Percentiles rank a stretch among this genome's conserved stretches.
These are phyloP conservation scores for Viola pubescens DNA, from an alignment of 441 rosid species.

Conservation along the genomic window DNA sequence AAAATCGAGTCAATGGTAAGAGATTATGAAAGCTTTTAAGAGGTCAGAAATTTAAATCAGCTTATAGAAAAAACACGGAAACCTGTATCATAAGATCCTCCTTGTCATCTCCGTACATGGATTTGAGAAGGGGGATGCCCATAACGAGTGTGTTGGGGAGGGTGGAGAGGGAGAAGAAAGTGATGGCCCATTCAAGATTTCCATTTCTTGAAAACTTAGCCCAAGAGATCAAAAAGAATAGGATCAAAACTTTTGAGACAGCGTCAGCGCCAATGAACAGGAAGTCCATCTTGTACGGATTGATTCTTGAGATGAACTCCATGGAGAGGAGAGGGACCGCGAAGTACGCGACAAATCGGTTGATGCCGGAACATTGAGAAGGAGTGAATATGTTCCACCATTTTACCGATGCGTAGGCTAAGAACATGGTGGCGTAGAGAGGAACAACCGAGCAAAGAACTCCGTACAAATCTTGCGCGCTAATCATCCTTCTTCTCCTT, in stretches of 20 bases:
- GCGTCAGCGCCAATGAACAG: conserved; percentile 26
- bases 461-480: conserved; percentile 17
- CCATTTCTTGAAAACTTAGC: conserved; percentile 18
- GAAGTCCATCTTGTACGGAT: conserved; percentile 25
- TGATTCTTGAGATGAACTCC: conserved; percentile 24
- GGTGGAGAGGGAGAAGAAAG: conserved; percentile 27
- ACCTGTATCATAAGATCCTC: conserved; percentile 23
- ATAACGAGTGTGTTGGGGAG: conserved; percentile 33
- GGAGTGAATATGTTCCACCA: conserved; percentile 34
- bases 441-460: conserved; percentile 26
- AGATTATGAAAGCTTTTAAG: no score
- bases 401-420: conserved; percentile 28
- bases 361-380: conserved; percentile 28
- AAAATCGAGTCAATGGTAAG: no score
- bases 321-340: conserved; percentile 30
- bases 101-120: conserved; percentile 27
- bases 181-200: conserved; percentile 26
- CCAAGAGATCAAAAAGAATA: conserved; percentile 16
- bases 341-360: conserved; percentile 28
- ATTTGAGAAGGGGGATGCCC: conserved; percentile 28
- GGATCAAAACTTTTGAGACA: conserved; percentile 15
- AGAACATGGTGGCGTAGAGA: conserved; percentile 29
- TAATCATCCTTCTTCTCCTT: conserved; percentile 6
- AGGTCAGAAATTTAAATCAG: no score
- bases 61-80: no score